Evolutionary conservation across 129 eudicot species (phyloP), one percentile per base, ranked within the genome.

Genomic region (Flaveria linearis): DNA sequence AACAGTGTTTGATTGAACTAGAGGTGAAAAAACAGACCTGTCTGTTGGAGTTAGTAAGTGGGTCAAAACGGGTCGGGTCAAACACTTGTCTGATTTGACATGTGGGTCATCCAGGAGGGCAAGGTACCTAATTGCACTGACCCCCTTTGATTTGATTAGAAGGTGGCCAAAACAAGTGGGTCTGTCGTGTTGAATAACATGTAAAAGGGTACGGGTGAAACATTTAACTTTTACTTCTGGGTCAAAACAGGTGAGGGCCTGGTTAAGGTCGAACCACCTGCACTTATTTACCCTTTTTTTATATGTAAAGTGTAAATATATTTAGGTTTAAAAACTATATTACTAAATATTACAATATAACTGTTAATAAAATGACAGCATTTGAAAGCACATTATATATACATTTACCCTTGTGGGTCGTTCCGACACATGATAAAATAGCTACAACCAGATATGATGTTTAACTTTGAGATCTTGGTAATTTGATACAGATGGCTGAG

Each of bases 391-490:
- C 15, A 14, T 13, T 60, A 60, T 23, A 1, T 39, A 36, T 0
- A 12, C 65, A 11, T 58, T 22, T 26, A 23, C 17, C 36, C 36
- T 58, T 23, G 12, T 23, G 15, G 22, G 0, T 66, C 7, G 25
- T 66, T 66, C 6, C 4, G 26, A 41, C 8, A 15, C 11, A 9
- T 39, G 8, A 39, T 39, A 50, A 66, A 9, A n/a, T 41, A 66
- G 9, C 26, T 66, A 66, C 28, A n/a, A 41, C 51, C 7, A 51
- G 14, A 15, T 46, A 74, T 43, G 16, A 8, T 60, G 45, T 60
- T 46, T 74, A 75, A 75, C 62, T 15, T 45, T n/a, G 18, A 46
- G 58, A 46, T 62, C 18, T 47, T 10, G 62, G 71, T 46, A 22
- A 41, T 75, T 47, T 47, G 39, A 45, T 30, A 46, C 79, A 62